Evolutionary conservation across 345 rosid genomes (phyloP), one percentile per base, ranked within the genome.

Genomic region (Eucalyptus microcorys): DNA sequence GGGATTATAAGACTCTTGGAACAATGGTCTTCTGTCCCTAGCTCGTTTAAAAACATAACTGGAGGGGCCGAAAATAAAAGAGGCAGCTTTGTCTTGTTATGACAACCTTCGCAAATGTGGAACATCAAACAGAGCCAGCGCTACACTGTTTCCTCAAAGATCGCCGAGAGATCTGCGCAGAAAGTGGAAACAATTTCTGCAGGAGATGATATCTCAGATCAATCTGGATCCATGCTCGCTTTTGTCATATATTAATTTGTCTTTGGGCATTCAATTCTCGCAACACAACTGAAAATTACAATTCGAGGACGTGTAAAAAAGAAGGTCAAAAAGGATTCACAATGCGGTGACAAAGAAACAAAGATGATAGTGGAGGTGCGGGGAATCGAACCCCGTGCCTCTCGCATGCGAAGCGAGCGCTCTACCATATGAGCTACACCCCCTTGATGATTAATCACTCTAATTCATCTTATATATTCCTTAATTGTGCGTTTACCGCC

Each of bases 341-440:
- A 4, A 84, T 26, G 4, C 10, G 6, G 10, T 48, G 49, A 26
- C 22, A 21, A 47, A 49, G 32, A 21, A 43, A 26, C 13, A 12
- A 3, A 27, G 6, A 10, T 14, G 14, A 8, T 2, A 27, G 12
- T 95, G 97, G 97, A 95, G 96, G 90, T 93, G 98, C 97, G 95
- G 97, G 97, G 98, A 96, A 97, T 97, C 98, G 96, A 97, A 97
- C 98, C 96, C 95, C 96, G 97, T 96, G 96, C 98, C 98, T 97
- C 98, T 97, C 98, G 96, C 98, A 97, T 97, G 98, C 99, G 95
- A 97, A 95, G 98, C 98, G 97, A 96, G 97, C 96, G 98, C 98
- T 98, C 99, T 96, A 98, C 99, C 98, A 95, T 95, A 94, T 96
- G 98, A 97, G 98, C 98, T 97, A 97, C 99, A 94, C 89, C 95